Evolutionary conservation across 2,329 filamentous ascomycete genomes (phyloP).

Genomic region (Pyrenophora seminiperda): DNA sequence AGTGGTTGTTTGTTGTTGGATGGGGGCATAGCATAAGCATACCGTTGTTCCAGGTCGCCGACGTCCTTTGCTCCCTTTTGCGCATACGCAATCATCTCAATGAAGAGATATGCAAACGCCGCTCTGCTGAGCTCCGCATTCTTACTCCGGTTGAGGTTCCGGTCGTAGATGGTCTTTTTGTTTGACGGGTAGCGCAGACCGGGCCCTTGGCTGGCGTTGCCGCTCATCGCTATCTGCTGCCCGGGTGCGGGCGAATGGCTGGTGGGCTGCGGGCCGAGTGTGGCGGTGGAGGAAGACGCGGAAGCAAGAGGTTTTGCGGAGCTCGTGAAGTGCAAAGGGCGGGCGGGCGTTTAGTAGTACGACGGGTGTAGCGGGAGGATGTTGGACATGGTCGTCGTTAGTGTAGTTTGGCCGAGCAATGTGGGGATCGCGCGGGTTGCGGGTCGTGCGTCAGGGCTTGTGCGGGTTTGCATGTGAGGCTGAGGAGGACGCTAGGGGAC

Average conservation of each 20-base stretch:
- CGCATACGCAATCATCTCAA: constrained; percentile 95
- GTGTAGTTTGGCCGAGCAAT: constrained; percentile 22
- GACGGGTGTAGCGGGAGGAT: constrained; percentile 27
- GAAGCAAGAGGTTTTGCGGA: constrained; percentile 7
- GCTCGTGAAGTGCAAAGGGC: constrained; percentile 8
- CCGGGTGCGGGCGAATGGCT: constrained; percentile 15
- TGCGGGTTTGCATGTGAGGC: constrained; percentile 10
- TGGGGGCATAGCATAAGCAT: constrained; percentile 36
- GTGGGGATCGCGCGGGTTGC: constrained; percentile 31
- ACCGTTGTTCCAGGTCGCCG: constrained; percentile 91
- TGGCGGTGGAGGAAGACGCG: constrained; percentile 7
- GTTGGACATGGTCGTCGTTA: constrained; percentile 26
- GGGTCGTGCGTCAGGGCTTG: constrained; percentile 18
- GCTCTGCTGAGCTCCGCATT: constrained; percentile 88
- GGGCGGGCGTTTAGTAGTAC: constrained; percentile 13
- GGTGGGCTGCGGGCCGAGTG: constrained; percentile 5
- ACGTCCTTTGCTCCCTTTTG: constrained; percentile 90
- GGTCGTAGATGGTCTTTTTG: constrained; percentile 97
- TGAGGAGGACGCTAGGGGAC: constrained; percentile 6
- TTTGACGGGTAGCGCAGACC: constrained; percentile 87
- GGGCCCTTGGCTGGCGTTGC: constrained; percentile 29
- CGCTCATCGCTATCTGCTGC: constrained; percentile 32
- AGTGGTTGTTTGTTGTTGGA: no score
- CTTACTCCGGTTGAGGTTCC: constrained; percentile 87
- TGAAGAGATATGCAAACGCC: constrained; percentile 94